Conservation (phyloP, 768 basidiomycete genomes). For the Sporobolomyces phaffii region DNA sequence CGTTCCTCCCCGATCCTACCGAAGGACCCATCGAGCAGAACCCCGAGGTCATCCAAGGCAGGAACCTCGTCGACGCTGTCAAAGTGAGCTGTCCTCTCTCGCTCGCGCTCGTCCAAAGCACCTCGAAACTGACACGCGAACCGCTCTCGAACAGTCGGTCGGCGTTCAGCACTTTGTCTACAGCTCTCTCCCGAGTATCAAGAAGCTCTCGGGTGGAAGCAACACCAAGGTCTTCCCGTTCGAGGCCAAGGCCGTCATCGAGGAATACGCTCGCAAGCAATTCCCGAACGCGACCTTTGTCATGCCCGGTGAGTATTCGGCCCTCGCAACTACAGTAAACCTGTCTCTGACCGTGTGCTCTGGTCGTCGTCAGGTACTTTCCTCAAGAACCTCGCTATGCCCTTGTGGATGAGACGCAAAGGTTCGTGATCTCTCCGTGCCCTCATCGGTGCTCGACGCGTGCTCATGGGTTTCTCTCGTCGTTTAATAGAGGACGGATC, state of each 20-base stretch:
- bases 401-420: not conserved
- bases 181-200: slow-evolving; percentile 14
- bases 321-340: too few species aligned
- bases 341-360: too few species aligned
- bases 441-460: not conserved
- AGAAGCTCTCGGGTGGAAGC: slow-evolving; percentile 10
- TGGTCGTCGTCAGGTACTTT: slow-evolving; percentile 3
- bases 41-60: slow-evolving; percentile 13
- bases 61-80: slow-evolving; percentile 11
- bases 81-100: slow-evolving; percentile 11
- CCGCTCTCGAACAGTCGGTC: not conserved
- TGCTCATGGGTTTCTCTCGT: too few species aligned
- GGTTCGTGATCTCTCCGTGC: too few species aligned
- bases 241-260: slow-evolving; percentile 14
- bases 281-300: not conserved
- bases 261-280: not conserved
- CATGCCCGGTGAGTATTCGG: not conserved
- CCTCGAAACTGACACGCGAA: too few species aligned
- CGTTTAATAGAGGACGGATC: slow-evolving; percentile 5
- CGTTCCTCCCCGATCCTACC: not conserved
- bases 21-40: not conserved
- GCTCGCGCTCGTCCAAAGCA: too few species aligned
- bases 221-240: slow-evolving; percentile 13
- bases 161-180: slow-evolving; percentile 38
- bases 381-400: not conserved